Conservation (phyloP, 164 flowering plant species). For the Vitis rupestris region DNA sequence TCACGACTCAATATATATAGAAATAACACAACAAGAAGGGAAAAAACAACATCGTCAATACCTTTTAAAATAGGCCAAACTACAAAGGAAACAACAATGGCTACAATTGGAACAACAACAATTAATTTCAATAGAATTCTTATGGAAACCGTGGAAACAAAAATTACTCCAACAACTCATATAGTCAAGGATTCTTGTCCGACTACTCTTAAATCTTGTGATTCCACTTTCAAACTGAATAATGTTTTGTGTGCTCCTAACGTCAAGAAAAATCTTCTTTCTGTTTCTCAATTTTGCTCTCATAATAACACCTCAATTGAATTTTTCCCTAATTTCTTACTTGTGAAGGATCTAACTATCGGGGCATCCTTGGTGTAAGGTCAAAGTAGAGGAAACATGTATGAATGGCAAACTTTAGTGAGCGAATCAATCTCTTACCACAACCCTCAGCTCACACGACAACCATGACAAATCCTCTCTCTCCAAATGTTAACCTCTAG, state of each 20-base stretch:
- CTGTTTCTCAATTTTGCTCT: no score
- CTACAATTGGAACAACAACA: no score
- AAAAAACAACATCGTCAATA: no score
- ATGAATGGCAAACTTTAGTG: neutral
- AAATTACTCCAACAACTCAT: no score
- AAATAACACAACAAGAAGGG: no score
- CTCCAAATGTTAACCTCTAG: neutral
- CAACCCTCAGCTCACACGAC: neutral
- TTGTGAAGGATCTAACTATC: neutral
- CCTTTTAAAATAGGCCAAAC: no score
- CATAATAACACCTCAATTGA: no score
- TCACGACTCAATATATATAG: no score
- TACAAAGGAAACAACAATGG: no score
- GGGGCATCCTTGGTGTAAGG: neutral
- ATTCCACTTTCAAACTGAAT: neutral
- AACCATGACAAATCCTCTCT: neutral
- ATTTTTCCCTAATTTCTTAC: neutral
- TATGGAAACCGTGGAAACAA: no score
- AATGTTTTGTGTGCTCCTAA: neutral
- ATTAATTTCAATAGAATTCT: no score
- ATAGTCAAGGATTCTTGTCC: no score
- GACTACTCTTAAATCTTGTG: neutral
- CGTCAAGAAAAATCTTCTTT: neutral
- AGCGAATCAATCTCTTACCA: neutral
- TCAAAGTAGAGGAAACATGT: neutral